A percentile compares a stretch with the other conserved stretches of the same genome.
Conservation (phyloP, 805 yeast species). For the Metschnikowia similis region DNA sequence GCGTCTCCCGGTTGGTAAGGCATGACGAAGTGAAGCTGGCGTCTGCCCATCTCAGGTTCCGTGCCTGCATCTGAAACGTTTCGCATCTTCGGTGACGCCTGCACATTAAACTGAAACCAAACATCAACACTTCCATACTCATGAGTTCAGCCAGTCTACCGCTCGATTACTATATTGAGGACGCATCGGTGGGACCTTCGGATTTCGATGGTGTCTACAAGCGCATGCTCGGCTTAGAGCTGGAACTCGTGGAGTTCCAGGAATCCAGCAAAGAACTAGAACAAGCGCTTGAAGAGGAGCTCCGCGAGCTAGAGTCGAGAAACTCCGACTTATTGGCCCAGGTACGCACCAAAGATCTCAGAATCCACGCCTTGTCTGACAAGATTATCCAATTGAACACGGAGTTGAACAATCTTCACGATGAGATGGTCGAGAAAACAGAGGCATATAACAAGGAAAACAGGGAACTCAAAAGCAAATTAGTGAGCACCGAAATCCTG, state of each 20-base stretch:
- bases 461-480: slow-evolving; percentile 22
- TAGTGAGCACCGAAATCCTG: slow-evolving; percentile 40
- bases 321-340: slow-evolving; percentile 18
- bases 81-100: slow-evolving; percentile 1
- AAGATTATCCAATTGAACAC: slow-evolving; percentile 13
- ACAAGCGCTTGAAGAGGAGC: slow-evolving; percentile 42
- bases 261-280: slow-evolving; percentile 43
- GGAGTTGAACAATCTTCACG: slow-evolving; percentile 21
- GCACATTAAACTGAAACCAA: slow-evolving; percentile 2
- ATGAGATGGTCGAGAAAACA: slow-evolving; percentile 8
- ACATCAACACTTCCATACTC: not conserved
- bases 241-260: slow-evolving; percentile 38
- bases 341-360: slow-evolving; percentile 17
- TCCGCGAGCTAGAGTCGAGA: slow-evolving; percentile 28
- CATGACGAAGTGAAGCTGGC: too few relatives aligned
- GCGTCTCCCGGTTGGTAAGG: too few relatives aligned
- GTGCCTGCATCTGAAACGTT: not conserved
- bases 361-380: slow-evolving; percentile 17
- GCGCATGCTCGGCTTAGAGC: slow-evolving; percentile 33
- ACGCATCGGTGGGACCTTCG: not conserved
- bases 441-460: slow-evolving; percentile 20
- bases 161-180: not conserved
- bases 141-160: slow-evolving; percentile 4
- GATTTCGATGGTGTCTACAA: slow-evolving; percentile 12
- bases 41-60: too few relatives aligned